Base-by-base conservation (phyloP, 2,329 filamentous ascomycete genomes). In the Aspergillus tamarii region DNA sequence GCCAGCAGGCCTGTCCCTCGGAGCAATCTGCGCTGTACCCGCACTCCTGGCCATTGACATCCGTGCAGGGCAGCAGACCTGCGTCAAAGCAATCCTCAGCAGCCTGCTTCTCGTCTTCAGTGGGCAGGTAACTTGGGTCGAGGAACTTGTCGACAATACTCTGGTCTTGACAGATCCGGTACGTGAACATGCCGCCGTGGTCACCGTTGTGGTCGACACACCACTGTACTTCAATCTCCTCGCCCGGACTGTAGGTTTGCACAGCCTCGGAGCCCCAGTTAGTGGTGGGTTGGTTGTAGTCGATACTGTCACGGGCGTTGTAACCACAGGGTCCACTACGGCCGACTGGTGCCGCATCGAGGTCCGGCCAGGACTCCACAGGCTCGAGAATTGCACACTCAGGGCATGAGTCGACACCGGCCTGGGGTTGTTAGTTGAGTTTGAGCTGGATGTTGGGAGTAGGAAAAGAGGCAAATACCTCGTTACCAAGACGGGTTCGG, bases 131-230 rank as follows among this genome's bases (percentile, higher is more conserved):
- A 9, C 68, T 70, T 0, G 83, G 78, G 1, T 80, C 79, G 1
- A 85, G 72, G 67, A 86, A 81, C 66, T 83, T 82, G 74, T 85
- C 78, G 34, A 86, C 82, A 0, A 87, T 71, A 0, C 72, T 75
- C 66, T 86, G 83, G 66, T 86, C 75, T 65, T 84, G 79, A 68
- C 84, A 86, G 65, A 86, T 81, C 11, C 84, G 82, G 71, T 85
- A 86, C 67, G 73, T 79, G 72, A 85, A 86, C 84, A 86, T 86
- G 72, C 84, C 84, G 30, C 84, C 84, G 65, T 86, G 84, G 66
- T 86, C 84, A 0, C 84, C 84, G 66, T 86, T 86, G 72, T 85
- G 74, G 67, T 87, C 84, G 21, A 86, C 79, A 59, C 84, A 86
- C 84, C 84, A 86, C 69, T 84, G 75, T 0, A 86, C 84, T 28